These are phyloP conservation scores for Gleditsia sinensis DNA, from an alignment of 306 rosid genomes.

Conservation along the genomic window DNA sequence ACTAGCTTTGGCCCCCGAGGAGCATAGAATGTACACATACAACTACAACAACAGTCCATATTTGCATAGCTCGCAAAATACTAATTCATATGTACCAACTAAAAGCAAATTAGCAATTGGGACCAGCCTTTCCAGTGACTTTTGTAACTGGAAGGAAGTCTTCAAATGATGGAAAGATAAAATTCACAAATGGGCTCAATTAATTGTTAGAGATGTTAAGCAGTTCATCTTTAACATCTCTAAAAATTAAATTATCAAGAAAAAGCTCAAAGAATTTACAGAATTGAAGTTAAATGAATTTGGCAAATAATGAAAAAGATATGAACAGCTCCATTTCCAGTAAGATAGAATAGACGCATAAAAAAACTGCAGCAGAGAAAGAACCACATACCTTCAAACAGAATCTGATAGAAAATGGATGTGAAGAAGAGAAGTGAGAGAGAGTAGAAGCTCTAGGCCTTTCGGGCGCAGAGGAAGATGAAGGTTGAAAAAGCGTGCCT, in stretches of 20 bases:
- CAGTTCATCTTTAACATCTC: neutral
- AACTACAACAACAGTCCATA: neutral
- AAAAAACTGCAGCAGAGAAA: neutral
- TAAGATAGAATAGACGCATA: neutral
- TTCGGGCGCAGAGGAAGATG: constrained; percentile 17
- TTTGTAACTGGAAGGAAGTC: neutral
- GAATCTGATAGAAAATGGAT: neutral
- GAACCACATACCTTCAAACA: constrained; percentile 44
- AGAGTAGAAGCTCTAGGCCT: constrained; percentile 20
- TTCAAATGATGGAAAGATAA: neutral
- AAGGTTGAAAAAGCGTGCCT: neutral
- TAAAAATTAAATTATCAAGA: neutral
- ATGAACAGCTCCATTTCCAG: neutral
- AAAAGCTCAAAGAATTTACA: neutral
- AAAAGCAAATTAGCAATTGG: neutral
- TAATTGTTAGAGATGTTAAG: neutral
- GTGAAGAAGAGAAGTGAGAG: constrained; percentile 7
- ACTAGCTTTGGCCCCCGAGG: neutral
- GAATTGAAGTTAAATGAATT: neutral
- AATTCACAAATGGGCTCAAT: neutral
- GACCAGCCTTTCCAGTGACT: neutral
- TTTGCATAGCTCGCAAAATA: neutral
- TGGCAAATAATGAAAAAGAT: neutral
- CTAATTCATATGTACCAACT: neutral
- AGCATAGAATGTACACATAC: neutral